phyloP scores from a whole-genome alignment of 768 basidiomycete species.

The Tricholoma bakamatsutake region DNA sequence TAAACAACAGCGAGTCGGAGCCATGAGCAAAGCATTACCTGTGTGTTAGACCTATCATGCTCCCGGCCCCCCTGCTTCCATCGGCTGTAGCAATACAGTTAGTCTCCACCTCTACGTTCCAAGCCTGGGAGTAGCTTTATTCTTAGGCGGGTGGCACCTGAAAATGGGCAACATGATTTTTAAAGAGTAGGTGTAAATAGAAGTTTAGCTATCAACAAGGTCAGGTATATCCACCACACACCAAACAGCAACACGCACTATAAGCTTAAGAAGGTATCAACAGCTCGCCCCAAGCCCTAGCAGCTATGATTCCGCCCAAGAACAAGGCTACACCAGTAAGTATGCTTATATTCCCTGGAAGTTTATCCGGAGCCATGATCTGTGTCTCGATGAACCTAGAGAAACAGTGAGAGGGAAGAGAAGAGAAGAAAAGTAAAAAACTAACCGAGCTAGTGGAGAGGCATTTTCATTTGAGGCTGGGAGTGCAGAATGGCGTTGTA shows the following conservation, averaged over 20 bases:
- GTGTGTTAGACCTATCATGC: constrained; percentile 21
- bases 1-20: not conserved
- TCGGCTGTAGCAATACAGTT: constrained; percentile 22
- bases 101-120: constrained; percentile 26
- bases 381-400: constrained; percentile 51
- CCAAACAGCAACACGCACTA: too few species aligned
- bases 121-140: constrained; percentile 2
- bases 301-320: constrained; percentile 60
- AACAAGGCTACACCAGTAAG: constrained; percentile 62
- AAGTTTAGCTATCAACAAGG: too few species aligned
- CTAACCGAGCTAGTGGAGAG: constrained; percentile 47
- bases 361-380: constrained; percentile 67
- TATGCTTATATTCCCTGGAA: constrained; percentile 69
- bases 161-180: too few species aligned
- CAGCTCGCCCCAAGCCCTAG: constrained; percentile 74
- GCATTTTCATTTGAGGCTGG: constrained; percentile 66
- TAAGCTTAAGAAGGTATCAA: constrained; percentile 55
- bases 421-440: constrained; percentile 17
- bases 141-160: too few species aligned
- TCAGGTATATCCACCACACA: too few species aligned
- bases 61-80: constrained; percentile 19
- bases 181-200: too few species aligned
- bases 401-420: not conserved
- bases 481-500: constrained; percentile 30
- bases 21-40: not conserved